phyloP scores from a whole-genome alignment of 2,329 filamentous ascomycete genomes.

The Trichoderma sp. region DNA sequence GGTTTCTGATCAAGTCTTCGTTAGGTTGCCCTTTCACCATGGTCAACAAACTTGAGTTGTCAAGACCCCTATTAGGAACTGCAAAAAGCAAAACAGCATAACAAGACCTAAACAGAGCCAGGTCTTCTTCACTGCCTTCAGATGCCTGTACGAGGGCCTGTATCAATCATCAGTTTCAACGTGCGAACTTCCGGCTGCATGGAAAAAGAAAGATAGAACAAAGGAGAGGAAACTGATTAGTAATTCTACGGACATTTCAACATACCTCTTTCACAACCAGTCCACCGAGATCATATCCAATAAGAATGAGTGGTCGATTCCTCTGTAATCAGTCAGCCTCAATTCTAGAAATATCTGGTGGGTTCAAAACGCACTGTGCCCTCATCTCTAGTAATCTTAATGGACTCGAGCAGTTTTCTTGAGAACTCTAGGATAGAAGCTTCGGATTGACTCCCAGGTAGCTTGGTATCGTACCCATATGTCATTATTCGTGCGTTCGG shows the following conservation, averaged over 20 bases:
- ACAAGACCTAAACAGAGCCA: conserved; percentile 22
- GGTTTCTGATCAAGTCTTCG: conserved; percentile 23
- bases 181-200: neutral
- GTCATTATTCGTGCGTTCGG: conserved; percentile 26
- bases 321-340: neutral
- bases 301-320: conserved; percentile 21
- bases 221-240: too few species aligned
- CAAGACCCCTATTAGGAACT: conserved; percentile 29
- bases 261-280: conserved; percentile 27
- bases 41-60: conserved; percentile 23
- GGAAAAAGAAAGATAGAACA: neutral
- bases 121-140: conserved; percentile 5
- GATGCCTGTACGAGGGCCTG: conserved; percentile 23
- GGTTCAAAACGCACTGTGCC: fast-evolving
- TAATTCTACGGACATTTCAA: neutral
- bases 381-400: conserved; percentile 1
- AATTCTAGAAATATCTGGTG: neutral
- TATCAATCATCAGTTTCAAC: neutral
- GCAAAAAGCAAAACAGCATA: conserved; percentile 30
- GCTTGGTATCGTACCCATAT: conserved; percentile 32
- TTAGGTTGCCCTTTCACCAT: conserved; percentile 28
- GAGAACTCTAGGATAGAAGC: conserved; percentile 19
- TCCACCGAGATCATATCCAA: conserved; percentile 23
- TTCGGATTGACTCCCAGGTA: conserved; percentile 24
- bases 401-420: neutral